phyloP scores from a whole-genome alignment of 345 rosid species.

The Zanthoxylum bungeanum region DNA sequence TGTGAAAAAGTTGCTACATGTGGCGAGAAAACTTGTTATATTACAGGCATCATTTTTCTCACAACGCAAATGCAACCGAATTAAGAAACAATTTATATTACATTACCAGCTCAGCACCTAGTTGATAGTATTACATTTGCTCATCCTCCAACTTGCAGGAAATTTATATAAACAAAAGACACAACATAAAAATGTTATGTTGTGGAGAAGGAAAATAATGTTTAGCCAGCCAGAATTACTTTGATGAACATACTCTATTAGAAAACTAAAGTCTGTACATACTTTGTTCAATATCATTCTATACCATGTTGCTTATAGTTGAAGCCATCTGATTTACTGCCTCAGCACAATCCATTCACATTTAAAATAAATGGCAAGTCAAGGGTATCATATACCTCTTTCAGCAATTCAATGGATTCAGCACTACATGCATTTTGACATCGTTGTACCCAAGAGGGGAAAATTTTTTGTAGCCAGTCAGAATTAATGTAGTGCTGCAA shows the following conservation, averaged over 20 bases:
- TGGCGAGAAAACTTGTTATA: neutral
- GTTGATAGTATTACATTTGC: neutral
- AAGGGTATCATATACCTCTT: conserved; percentile 57
- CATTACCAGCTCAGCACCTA: conserved; percentile 1
- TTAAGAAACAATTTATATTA: neutral
- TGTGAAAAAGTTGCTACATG: neutral
- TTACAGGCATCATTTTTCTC: neutral
- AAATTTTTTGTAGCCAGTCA: conserved; percentile 60
- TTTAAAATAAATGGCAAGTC: neutral
- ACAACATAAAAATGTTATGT: neutral
- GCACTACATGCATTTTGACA: conserved; percentile 74
- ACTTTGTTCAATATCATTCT: neutral
- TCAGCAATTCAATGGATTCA: conserved; percentile 77
- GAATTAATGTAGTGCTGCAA: conserved; percentile 55
- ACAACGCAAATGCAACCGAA: neutral
- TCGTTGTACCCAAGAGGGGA: conserved; percentile 59
- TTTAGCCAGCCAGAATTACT: neutral
- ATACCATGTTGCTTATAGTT: neutral
- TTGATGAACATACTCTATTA: neutral
- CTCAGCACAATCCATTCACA: neutral
- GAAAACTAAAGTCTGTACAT: neutral
- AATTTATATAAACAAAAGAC: neutral
- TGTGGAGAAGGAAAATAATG: neutral
- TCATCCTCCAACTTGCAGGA: conserved; percentile 2
- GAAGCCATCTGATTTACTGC: neutral